Conservation (phyloP, 2,329 filamentous ascomycete species). For the Colletotrichum coccodes region DNA sequence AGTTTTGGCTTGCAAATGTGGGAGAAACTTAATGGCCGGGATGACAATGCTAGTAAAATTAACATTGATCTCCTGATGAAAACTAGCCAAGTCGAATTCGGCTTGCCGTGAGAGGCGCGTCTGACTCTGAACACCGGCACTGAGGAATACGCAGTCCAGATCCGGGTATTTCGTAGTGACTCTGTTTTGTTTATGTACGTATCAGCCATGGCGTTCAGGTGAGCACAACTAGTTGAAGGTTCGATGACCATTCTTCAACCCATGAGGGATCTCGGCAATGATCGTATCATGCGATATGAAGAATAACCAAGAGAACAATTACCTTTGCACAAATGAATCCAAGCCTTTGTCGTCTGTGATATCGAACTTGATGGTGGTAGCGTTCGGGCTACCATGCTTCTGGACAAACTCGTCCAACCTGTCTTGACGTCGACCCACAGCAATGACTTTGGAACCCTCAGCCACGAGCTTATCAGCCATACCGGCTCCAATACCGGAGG, state of each 20-base stretch:
- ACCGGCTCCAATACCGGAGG: slow-evolving; percentile 41
- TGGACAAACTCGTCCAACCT: slow-evolving; percentile 58
- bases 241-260: too few relatives aligned
- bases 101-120: slow-evolving; percentile 46
- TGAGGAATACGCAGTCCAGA: slow-evolving; percentile 67
- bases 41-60: slow-evolving; percentile 41
- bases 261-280: too few relatives aligned
- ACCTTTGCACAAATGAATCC: slow-evolving; percentile 1
- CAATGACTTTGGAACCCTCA: slow-evolving; percentile 55
- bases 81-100: slow-evolving; percentile 41
- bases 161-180: slow-evolving; percentile 50
- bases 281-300: too few relatives aligned
- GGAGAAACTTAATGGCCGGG: slow-evolving; percentile 40
- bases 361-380: slow-evolving; percentile 27
- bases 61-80: slow-evolving; percentile 40
- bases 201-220: neutral
- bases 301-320: neutral
- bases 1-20: slow-evolving; percentile 36
- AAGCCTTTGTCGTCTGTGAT: slow-evolving; percentile 2
- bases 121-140: slow-evolving; percentile 62
- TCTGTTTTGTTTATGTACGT: neutral
- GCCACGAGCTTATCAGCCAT: slow-evolving; percentile 50
- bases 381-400: slow-evolving; percentile 53
- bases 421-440: slow-evolving; percentile 59
- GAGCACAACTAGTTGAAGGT: too few relatives aligned